Conservation (phyloP, 495 filamentous ascomycete genomes). For the Penicillium turbatum region DNA sequence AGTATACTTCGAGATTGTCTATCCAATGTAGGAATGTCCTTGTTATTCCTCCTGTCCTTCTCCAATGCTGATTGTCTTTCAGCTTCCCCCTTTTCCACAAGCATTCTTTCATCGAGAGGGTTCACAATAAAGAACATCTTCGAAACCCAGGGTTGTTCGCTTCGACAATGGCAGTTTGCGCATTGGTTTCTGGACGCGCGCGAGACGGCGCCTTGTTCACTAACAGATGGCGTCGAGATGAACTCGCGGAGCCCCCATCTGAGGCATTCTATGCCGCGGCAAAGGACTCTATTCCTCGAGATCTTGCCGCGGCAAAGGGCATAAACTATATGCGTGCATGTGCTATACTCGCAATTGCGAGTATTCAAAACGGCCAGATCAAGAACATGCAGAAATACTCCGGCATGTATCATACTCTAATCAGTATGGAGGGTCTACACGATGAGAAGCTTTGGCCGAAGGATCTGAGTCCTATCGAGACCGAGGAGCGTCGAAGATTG, state of each 20-base stretch:
- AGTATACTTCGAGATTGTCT: constrained; percentile 44
- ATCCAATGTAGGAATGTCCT: constrained; percentile 26
- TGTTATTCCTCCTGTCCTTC: neutral
- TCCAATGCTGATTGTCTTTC: constrained; percentile 4
- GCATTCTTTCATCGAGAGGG: constrained; percentile 32
- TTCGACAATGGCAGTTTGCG: constrained; percentile 47
- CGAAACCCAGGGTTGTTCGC: constrained; percentile 42
- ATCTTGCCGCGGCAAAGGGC: constrained; percentile 32
- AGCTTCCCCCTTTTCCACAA: constrained; percentile 50
- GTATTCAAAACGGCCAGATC: constrained; percentile 45
- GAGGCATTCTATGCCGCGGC: constrained; percentile 48
- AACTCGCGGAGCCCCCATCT: constrained; percentile 28
- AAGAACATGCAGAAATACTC: constrained; percentile 46
- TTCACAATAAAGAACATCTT: constrained; percentile 39
- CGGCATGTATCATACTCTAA: constrained; percentile 43
- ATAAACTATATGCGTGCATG: constrained; percentile 45
- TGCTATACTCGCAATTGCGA: constrained; percentile 43
- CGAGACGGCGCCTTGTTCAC: constrained; percentile 44
- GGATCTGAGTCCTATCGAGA: constrained; percentile 39
- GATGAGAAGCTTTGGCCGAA: constrained; percentile 49
- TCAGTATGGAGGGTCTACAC: constrained; percentile 42
- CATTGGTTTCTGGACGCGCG: constrained; percentile 41
- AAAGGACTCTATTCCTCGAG: constrained; percentile 36
- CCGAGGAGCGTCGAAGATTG: constrained; percentile 44
- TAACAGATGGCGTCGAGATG: constrained; percentile 23